Evolutionary conservation across 2,329 filamentous ascomycete species (phyloP), one percentile per base, ranked within the genome.

Genomic region (Talaromyces sp.): DNA sequence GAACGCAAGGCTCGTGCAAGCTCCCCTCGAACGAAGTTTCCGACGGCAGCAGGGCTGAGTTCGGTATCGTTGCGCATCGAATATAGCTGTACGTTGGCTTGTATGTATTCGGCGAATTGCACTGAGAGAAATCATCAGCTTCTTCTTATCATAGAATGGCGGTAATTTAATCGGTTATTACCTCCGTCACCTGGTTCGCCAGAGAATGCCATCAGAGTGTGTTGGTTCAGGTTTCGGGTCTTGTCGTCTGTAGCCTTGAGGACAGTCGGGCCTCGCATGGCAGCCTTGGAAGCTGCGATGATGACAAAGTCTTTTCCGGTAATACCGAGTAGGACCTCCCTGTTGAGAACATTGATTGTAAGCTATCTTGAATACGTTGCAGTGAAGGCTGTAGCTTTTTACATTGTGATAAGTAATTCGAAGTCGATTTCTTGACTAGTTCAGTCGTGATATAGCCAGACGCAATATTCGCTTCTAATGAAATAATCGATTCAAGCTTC

Each of bases 241-340:
- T 99, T 99, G 85, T 99, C 93, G 79, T 99, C 96, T 69, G 87
- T 86, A 63, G 91, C 86, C 81, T 99, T 99, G 75, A 99, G 88
- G 78, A 99, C 90, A 64, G 93, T 97, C 67, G 92, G 91, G 73
- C 95, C 95, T 82, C 95, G 88, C 93, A 98, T 98, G 72, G 93
- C 91, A 75, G 95, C 95, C 84, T 99, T 98, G 67, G 93, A 98
- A 72, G 95, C 91, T 73, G 92, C 95, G 77, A 99, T 88, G 84
- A 99, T 88, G 82, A 93, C 96, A 79, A 97, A 99, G 86, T 99
- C 96, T 84, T 96, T 96, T 83, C 95, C 96, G 65, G 93, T 97
- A 79, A 99, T 96, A 74, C 95, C 95, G 71, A 99, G 86, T 76
- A 99, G 86, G 77, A 98, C 91, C 87, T 99, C 95, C 95, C 93